These are phyloP conservation scores for Suhomyces taliae DNA, from an alignment of 1,139 yeast genomes.

Conservation along the genomic window DNA sequence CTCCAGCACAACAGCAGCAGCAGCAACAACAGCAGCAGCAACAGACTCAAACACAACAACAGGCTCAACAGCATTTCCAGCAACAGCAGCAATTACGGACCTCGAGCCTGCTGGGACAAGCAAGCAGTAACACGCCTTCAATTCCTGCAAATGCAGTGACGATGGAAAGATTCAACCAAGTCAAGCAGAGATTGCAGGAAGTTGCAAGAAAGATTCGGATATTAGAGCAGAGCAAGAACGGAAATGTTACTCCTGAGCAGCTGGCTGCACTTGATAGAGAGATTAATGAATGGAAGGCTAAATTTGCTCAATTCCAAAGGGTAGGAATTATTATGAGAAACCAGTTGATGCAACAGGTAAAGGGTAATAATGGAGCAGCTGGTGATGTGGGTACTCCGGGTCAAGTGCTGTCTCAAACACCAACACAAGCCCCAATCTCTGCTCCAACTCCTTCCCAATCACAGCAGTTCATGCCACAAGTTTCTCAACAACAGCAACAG, in stretches of 20 bases:
- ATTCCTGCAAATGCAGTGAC: constrained; percentile 35
- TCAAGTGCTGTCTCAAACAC: constrained; percentile 11
- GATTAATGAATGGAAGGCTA: constrained; percentile 34
- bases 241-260: constrained; percentile 33
- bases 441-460: constrained; percentile 5
- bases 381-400: constrained; percentile 7
- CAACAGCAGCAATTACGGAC: constrained; percentile 10
- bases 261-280: constrained; percentile 35
- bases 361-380: constrained; percentile 11
- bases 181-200: constrained; percentile 39
- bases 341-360: constrained; percentile 39
- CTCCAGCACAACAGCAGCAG: constrained; percentile 6
- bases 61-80: constrained; percentile 12
- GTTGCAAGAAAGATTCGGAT: constrained; percentile 42
- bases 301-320: constrained; percentile 38
- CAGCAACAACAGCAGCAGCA: constrained; percentile 12
- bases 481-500: constrained; percentile 17
- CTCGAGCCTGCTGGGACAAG: constrained; percentile 1
- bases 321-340: constrained; percentile 42
- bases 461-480: constrained; percentile 7
- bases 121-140: constrained; percentile 4
- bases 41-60: constrained; percentile 8
- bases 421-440: constrained; percentile 12
- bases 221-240: constrained; percentile 34
- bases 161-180: constrained; percentile 42